A percentile compares a stretch with the other conserved stretches of the same genome.
These are phyloP conservation scores for Nowakowskiella sp. DNA, from an alignment of 192 early-diverging fungal genomes.

Conservation along the genomic window DNA sequence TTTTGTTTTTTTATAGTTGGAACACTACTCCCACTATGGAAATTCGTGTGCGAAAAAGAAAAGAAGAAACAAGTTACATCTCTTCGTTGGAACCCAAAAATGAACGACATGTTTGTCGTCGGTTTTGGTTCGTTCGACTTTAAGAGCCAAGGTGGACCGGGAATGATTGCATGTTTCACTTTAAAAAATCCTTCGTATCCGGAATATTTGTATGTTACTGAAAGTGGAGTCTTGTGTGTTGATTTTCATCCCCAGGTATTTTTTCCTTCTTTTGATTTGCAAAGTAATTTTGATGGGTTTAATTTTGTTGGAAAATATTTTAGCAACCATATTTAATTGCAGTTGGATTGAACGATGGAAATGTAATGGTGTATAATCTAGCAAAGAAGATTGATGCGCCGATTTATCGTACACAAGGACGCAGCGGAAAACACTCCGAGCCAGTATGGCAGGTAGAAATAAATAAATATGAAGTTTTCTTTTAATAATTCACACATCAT, in stretches of 20 bases:
- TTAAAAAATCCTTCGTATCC: slow-evolving; percentile 56
- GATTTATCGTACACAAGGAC: slow-evolving; percentile 34
- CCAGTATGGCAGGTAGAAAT: slow-evolving; percentile 50
- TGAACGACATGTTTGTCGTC: slow-evolving; percentile 48
- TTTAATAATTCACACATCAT: slow-evolving; percentile 1
- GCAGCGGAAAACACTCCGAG: slow-evolving; percentile 49
- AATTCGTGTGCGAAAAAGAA: slow-evolving; percentile 49
- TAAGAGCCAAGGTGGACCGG: slow-evolving; percentile 45
- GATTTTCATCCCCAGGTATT: slow-evolving; percentile 52
- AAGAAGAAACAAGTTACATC: slow-evolving; percentile 55
- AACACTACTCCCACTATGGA: slow-evolving; percentile 50
- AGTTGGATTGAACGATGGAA: slow-evolving; percentile 54
- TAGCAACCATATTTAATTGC: slow-evolving; percentile 55
- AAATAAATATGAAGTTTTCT: not conserved
- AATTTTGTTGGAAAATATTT: not conserved
- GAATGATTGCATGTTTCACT: slow-evolving; percentile 54
- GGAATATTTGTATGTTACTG: slow-evolving; percentile 47
- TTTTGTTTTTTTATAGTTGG: slow-evolving; percentile 22
- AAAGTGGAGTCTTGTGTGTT: slow-evolving; percentile 50
- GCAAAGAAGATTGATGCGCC: slow-evolving; percentile 45
- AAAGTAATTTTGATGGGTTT: not conserved
- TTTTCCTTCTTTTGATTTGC: not conserved
- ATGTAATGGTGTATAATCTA: slow-evolving; percentile 50
- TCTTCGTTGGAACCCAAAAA: slow-evolving; percentile 47
- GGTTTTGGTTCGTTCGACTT: slow-evolving; percentile 60